A percentile compares a stretch with the other conserved stretches of the same genome.
These are phyloP conservation scores for Stephanodiscus minutulus DNA, from an alignment of 108 stramenopile genomes.

Conservation along the genomic window DNA sequence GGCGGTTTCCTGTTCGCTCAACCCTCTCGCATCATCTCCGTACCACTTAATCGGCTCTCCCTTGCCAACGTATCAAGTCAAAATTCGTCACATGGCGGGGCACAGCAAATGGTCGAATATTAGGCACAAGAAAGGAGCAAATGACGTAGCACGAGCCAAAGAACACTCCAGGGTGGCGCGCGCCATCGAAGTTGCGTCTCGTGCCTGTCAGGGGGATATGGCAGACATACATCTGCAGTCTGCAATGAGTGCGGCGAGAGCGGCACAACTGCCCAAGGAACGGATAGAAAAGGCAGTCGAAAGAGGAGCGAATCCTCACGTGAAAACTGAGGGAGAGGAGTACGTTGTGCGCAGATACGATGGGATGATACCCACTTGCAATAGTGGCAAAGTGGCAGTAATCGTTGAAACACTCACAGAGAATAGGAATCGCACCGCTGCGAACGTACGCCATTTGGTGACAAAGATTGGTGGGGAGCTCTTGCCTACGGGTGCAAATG, in stretches of 20 bases:
- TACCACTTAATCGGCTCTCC: not conserved
- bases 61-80: not conserved
- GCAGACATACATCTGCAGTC: slow-evolving; percentile 65
- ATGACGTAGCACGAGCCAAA: slow-evolving; percentile 57
- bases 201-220: slow-evolving; percentile 63
- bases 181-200: slow-evolving; percentile 58
- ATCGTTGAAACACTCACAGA: slow-evolving; percentile 71
- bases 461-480: slow-evolving; percentile 67
- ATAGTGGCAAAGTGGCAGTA: slow-evolving; percentile 57
- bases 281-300: slow-evolving; percentile 68
- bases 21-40: not conserved
- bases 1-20: not conserved
- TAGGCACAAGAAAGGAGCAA: slow-evolving; percentile 71
- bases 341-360: slow-evolving; percentile 63
- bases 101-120: slow-evolving; percentile 84
- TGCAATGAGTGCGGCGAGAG: slow-evolving; percentile 59
- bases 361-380: slow-evolving; percentile 61
- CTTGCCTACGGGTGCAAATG: slow-evolving; percentile 55
- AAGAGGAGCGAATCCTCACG: slow-evolving; percentile 52
- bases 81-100: slow-evolving; percentile 59
- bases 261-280: slow-evolving; percentile 71
- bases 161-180: slow-evolving; percentile 61
- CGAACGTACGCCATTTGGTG: slow-evolving; percentile 63
- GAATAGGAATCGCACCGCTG: slow-evolving; percentile 76
- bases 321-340: slow-evolving; percentile 30